phyloP scores from a whole-genome alignment of 129 eudicot species.

The Solidago caesia region DNA sequence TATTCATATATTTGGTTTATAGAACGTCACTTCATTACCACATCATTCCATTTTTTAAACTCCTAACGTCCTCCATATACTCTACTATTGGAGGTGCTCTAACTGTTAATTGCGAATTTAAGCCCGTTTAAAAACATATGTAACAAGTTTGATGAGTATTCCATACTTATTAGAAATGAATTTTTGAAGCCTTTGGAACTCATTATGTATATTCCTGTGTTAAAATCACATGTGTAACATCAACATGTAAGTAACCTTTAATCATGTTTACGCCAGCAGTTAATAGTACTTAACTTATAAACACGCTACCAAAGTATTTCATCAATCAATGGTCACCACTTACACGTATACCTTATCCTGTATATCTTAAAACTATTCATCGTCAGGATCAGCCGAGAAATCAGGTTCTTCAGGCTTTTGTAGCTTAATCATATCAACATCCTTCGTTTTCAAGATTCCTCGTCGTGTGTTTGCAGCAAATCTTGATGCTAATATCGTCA shows the following conservation, averaged over 20 bases:
- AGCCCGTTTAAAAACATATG: neutral
- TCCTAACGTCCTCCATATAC: too few species aligned
- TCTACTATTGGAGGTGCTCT: too few species aligned
- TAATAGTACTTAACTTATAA: conserved; percentile 21
- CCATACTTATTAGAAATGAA: neutral
- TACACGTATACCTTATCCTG: conserved; percentile 17
- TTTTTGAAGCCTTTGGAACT: neutral
- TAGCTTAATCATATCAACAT: conserved; percentile 57
- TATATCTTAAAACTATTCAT: conserved; percentile 40
- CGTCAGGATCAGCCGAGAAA: conserved; percentile 74
- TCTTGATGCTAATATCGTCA: conserved; percentile 74
- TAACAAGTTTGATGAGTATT: neutral
- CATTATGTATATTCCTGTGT: neutral
- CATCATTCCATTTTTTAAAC: too few species aligned
- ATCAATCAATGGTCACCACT: neutral
- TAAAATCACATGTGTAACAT: neutral
- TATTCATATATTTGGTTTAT: too few species aligned
- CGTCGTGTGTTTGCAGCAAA: conserved; percentile 80
- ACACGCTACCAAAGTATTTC: conserved; percentile 14
- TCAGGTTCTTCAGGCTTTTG: conserved; percentile 96
- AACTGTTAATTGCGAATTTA: neutral
- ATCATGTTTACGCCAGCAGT: conserved; percentile 24
- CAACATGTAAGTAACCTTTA: conserved; percentile 6
- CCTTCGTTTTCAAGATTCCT: conserved; percentile 65
- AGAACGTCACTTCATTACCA: too few species aligned